phyloP scores from a whole-genome alignment of 176 grass and related monocot species.

The Carex myosuroides region DNA sequence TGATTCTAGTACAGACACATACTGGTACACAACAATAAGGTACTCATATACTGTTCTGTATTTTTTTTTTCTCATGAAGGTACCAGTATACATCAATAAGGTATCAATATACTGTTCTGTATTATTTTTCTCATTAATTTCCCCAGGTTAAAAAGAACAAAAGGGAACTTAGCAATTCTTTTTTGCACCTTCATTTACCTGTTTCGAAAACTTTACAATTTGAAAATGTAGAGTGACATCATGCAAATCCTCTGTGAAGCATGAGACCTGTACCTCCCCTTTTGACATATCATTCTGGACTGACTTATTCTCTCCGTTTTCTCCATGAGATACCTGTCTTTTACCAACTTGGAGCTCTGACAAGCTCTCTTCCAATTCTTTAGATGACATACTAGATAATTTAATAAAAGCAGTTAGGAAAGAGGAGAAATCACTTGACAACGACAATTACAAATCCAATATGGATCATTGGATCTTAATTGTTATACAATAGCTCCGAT shows the following conservation, averaged over 20 bases:
- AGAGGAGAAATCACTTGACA: neutral
- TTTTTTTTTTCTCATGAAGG: neutral
- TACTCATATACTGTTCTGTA: neutral
- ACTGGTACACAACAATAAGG: neutral
- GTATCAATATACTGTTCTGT: neutral
- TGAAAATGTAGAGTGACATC: conserved; percentile 68
- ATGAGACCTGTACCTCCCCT: conserved; percentile 35
- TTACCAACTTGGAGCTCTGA: conserved; percentile 31
- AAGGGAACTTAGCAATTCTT: neutral
- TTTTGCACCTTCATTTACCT: conserved; percentile 37
- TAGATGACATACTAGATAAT: conserved; percentile 40
- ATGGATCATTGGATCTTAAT: neutral
- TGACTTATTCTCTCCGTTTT: conserved; percentile 1
- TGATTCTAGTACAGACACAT: neutral
- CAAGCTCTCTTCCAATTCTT: conserved; percentile 40
- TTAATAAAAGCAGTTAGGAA: neutral
- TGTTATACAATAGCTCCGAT: neutral
- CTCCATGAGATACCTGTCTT: neutral
- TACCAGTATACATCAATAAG: neutral
- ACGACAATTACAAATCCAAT: neutral
- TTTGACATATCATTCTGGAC: conserved; percentile 27
- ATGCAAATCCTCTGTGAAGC: conserved; percentile 84
- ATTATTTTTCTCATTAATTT: neutral
- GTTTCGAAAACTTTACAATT: conserved; percentile 69
- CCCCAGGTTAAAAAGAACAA: neutral